Evolutionary conservation across 352 stramenopile species (phyloP).

Genomic region (Phytophthora cactorum): DNA sequence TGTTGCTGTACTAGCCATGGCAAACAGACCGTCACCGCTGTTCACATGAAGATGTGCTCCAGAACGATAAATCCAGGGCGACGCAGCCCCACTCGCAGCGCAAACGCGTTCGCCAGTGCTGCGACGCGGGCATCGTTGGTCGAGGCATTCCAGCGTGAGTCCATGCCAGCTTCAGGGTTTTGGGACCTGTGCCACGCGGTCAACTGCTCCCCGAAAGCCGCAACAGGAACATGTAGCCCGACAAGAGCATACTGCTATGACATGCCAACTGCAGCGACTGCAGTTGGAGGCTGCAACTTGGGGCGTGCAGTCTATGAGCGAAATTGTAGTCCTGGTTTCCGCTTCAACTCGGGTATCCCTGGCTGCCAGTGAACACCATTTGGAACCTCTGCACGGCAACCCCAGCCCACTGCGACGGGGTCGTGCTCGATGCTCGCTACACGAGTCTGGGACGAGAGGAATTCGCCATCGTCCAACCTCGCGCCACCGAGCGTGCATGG

Average conservation of each 20-base stretch:
- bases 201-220: background rate
- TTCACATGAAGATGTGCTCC: conserved; percentile 4
- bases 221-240: no score
- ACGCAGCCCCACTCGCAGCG: background rate
- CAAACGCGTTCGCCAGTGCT: conserved; percentile 23
- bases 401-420: conserved; percentile 5
- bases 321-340: no score
- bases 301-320: no score
- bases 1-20: background rate
- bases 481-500: conserved; percentile 28
- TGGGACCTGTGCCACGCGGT: conserved; percentile 9
- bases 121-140: conserved; percentile 23
- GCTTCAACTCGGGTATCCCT: no score
- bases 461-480: conserved; percentile 33
- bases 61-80: conserved; percentile 22
- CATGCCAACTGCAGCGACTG: no score
- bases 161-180: conserved; percentile 22
- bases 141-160: conserved; percentile 26
- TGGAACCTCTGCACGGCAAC: no score
- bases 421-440: conserved; percentile 19
- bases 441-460: conserved; percentile 26
- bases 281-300: no score
- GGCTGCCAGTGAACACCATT: no score
- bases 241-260: no score
- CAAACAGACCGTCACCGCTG: background rate